Conservation (phyloP, 106 monocot species). For the Allium cepa region DNA sequence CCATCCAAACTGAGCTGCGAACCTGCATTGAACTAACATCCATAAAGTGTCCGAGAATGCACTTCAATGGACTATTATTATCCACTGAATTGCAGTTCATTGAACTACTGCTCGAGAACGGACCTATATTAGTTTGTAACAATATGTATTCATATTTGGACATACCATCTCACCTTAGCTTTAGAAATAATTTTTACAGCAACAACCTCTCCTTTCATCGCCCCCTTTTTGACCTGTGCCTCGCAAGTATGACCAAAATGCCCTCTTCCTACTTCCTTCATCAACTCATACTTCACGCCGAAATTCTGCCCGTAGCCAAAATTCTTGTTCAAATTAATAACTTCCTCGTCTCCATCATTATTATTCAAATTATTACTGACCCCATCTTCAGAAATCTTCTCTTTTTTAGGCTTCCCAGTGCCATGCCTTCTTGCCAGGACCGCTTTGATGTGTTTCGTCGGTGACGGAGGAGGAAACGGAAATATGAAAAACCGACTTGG, state of each 20-base stretch:
- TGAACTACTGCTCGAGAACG: no score
- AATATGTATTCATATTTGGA: not conserved
- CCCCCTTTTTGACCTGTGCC: slow-evolving; percentile 58
- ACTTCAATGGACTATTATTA: no score
- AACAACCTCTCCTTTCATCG: slow-evolving; percentile 51
- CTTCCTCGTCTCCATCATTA: slow-evolving; percentile 14
- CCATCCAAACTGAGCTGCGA: no score
- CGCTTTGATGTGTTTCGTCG: slow-evolving; percentile 49
- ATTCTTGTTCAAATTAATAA: slow-evolving; percentile 39
- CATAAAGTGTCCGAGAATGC: no score
- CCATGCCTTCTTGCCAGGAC: slow-evolving; percentile 24
- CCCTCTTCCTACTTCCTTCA: slow-evolving; percentile 71
- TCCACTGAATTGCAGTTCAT: no score
- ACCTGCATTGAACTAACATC: no score
- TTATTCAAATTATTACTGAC: slow-evolving; percentile 6
- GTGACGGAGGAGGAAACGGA: slow-evolving; percentile 45
- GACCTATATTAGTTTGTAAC: no score
- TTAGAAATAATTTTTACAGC: slow-evolving; percentile 81
- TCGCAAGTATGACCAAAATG: slow-evolving; percentile 78
- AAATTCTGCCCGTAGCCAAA: slow-evolving; percentile 75
- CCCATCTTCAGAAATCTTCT: slow-evolving; percentile 46
- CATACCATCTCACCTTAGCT: slow-evolving; percentile 59
- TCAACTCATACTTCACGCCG: slow-evolving; percentile 59
- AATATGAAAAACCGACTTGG: slow-evolving; percentile 46
- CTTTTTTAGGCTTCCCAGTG: slow-evolving; percentile 19